Evolutionary conservation across 2,329 filamentous ascomycete species (phyloP), one percentile per base, ranked within the genome.

Genomic region (Calonectria multiphialidica): DNA sequence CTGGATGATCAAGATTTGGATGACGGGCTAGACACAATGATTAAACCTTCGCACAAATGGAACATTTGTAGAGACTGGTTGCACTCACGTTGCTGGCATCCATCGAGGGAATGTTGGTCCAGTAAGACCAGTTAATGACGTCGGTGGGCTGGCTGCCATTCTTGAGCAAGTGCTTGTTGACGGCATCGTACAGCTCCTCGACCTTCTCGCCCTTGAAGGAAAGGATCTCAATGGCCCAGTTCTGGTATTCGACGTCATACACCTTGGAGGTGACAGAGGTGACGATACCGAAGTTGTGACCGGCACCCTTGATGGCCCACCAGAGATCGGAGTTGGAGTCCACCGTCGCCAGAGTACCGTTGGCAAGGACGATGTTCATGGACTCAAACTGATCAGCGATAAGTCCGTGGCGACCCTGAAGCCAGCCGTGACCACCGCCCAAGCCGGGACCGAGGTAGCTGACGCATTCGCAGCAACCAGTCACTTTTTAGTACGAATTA

Each of bases 51-150:
- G 18, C 42, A 45, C 10, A 21, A 3, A 3, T 0, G 23, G 12
- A 23, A 40, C n/a, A 23, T 2, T 2, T 9, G 2, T 9, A 37
- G 2, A 5, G 9, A 57, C n/a, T 2, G 5, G 10, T 21, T 0
- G 1, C n/a, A 77, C 82, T 79, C 47, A 86, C 84, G 42, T 84
- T 83, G 16, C 81, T 75, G 0, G 88, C 81, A 77, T 89, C 87
- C 70, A 16, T 76, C 76, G 3, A n/a, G n/a, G 86, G 80, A 40
- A 84, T 81, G 59, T 84, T 84, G 23, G 86, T 77, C 84, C 85
- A 87, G 79, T 87, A 88, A 0, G 84, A 86, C 86, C 86, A 90
- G 79, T 88, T 88, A 71, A 86, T 85, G 21, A 90, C 71, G 44
- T 85, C 86, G 1, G 76, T 72, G 16, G 85, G 83, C 77, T 87